Conservation (phyloP, 2,329 filamentous ascomycete genomes). For the Biscogniauxia sp. region DNA sequence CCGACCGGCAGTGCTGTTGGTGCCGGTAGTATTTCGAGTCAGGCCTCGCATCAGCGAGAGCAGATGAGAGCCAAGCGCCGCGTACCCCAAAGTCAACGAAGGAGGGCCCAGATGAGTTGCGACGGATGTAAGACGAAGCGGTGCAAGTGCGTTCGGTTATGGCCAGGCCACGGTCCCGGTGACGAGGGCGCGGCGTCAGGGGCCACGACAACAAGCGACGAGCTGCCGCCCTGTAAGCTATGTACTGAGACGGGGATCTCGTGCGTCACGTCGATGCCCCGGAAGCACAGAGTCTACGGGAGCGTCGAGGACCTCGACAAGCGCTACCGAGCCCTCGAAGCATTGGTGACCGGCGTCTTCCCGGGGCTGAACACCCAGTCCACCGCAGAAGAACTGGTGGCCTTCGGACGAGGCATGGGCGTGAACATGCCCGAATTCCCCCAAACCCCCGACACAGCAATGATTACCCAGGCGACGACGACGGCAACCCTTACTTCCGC, state of each 20-base stretch:
- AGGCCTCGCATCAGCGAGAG: constrained; percentile 19
- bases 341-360: constrained; percentile 40
- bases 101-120: constrained; percentile 35
- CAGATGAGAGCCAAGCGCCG: constrained; percentile 29
- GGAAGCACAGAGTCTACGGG: constrained; percentile 44
- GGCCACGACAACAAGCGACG: constrained; percentile 8
- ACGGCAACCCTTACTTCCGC: neutral
- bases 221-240: constrained; percentile 35
- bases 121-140: constrained; percentile 37
- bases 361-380: constrained; percentile 36
- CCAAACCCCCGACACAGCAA: constrained; percentile 3
- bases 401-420: constrained; percentile 37
- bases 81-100: constrained; percentile 34
- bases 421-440: constrained; percentile 36
- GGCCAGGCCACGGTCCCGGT: constrained; percentile 1
- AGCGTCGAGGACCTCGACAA: constrained; percentile 44
- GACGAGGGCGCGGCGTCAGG: constrained; percentile 6
- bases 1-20: neutral
- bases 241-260: constrained; percentile 37
- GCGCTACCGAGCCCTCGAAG: constrained; percentile 41
- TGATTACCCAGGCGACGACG: neutral
- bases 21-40: neutral
- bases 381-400: constrained; percentile 38
- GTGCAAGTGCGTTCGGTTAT: constrained; percentile 34
- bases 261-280: constrained; percentile 42